Percentiles rank a stretch among this genome's conserved stretches.
phyloP scores from a whole-genome alignment of 306 rosid genomes.

The Ziziphus jujuba region DNA sequence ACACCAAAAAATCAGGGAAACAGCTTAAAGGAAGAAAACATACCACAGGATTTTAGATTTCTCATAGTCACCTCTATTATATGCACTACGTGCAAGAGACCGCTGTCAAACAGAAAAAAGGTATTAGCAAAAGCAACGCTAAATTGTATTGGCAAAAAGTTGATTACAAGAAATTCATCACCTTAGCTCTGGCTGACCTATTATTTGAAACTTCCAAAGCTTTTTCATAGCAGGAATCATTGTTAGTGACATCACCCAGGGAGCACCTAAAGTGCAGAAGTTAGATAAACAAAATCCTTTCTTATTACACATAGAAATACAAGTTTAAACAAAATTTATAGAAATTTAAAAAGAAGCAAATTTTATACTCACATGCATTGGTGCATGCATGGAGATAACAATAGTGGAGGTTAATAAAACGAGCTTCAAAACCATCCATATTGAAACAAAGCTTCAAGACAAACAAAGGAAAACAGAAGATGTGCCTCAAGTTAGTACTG shows the following conservation, averaged over 20 bases:
- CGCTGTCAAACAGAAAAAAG: conserved; percentile 51
- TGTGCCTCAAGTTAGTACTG: not conserved
- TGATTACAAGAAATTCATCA: conserved; percentile 20
- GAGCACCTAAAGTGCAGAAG: conserved; percentile 70
- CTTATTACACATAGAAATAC: not conserved
- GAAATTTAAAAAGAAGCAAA: conserved; percentile 1
- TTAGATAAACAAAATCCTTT: conserved; percentile 17
- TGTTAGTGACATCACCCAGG: conserved; percentile 74
- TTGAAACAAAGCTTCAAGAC: not conserved
- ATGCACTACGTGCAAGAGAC: conserved; percentile 95
- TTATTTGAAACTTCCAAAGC: conserved; percentile 88
- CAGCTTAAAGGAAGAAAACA: not conserved
- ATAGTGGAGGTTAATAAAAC: not conserved
- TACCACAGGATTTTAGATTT: conserved; percentile 61
- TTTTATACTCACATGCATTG: conserved; percentile 15
- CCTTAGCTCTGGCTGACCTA: conserved; percentile 94
- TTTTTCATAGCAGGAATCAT: conserved; percentile 80
- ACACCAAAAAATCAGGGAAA: not conserved
- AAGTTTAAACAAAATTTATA: not conserved
- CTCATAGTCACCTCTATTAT: conserved; percentile 87
- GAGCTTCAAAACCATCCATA: not conserved
- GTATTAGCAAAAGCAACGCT: conserved; percentile 12
- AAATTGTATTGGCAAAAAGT: conserved; percentile 16
- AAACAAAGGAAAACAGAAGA: not conserved
- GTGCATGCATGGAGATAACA: conserved; percentile 17